Base-by-base conservation (phyloP, 1,139 yeast species). In the Hemisphaericaspora subhashii region DNA sequence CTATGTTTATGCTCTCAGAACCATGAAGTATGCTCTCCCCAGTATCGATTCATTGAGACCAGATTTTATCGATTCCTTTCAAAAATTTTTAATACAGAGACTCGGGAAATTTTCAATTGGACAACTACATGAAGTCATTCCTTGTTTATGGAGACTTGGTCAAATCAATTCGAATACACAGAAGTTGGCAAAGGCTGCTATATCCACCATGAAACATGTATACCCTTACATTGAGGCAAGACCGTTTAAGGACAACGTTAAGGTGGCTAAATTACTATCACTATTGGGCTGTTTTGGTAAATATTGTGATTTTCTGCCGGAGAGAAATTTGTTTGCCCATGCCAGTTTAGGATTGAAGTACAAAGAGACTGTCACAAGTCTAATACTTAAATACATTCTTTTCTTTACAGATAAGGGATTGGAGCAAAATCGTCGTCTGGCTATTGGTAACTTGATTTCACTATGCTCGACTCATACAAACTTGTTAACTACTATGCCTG, bases 281-380 rank as follows among this genome's bases (percentile, higher is more conserved):
- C 60, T 87, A 16, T 54, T 86, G 9, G 89, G 95, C 0, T 74
- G 77, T 36, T 78, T 87, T 60, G 94, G 90, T 0, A 69, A 83
- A 36, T 76, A 75, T 49, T 83, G 92, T 50, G 65, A 76, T 14
- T 71, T 86, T 41, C 84, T 80, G 41, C 57, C 54, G 1, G 60
- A 70, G 39, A 60, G 74, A 23, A 62, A 58, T 0, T 37, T 68
- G 1, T 77, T 83, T 48, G 33, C 61, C 6, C 61, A 58, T 12
- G 56, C 74, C 1, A 54, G 57, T 1, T 38, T 77, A 11, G 77
- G 77, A 1, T 52, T 82, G 43, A 67, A 68, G 38, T 64, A 64
- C 0, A 72, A 69, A 12, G 89, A 81, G 47, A 68, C 82, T 1
- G 68, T 83, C 0, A 64, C 71, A 34, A 79, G 80, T 46, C 65